Percentiles rank a stretch among this genome's conserved stretches.
These are phyloP conservation scores for Yarrowia phangngaensis DNA, from an alignment of 805 yeast genomes.

Conservation along the genomic window DNA sequence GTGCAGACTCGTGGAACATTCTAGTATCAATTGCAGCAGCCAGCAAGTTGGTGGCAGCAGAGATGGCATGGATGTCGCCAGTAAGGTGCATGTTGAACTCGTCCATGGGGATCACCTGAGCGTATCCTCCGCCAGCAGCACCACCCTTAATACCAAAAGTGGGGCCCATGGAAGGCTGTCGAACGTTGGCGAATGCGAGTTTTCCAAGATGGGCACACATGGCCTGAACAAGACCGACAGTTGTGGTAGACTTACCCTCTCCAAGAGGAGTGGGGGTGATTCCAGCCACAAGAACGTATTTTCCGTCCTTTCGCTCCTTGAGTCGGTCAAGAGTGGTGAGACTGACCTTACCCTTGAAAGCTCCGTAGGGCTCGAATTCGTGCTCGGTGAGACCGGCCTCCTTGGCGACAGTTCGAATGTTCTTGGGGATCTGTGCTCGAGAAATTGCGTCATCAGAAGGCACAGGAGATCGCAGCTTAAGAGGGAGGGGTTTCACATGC, in stretches of 20 bases:
- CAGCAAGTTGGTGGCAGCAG: slow-evolving; percentile 86
- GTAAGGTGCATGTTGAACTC: slow-evolving; percentile 97
- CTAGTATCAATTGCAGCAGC: slow-evolving; percentile 98
- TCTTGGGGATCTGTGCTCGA: slow-evolving; percentile 82
- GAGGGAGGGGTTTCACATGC: slow-evolving; percentile 53
- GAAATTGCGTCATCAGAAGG: slow-evolving; percentile 91
- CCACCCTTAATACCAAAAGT: slow-evolving; percentile 99
- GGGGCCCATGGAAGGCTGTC: slow-evolving; percentile 99
- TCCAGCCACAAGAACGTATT: slow-evolving; percentile 90
- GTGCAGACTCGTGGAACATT: slow-evolving; percentile 90
- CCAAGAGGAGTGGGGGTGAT: slow-evolving; percentile 98
- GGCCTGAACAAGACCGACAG: slow-evolving; percentile 96
- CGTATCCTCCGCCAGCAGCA: slow-evolving; percentile 98
- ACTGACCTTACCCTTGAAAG: slow-evolving; percentile 83
- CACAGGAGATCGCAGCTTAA: slow-evolving; percentile 59
- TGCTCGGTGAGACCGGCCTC: slow-evolving; percentile 75
- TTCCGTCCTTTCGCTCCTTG: slow-evolving; percentile 60
- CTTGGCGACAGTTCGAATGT: slow-evolving; percentile 64
- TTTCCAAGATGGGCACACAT: slow-evolving; percentile 82
- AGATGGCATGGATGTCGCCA: slow-evolving; percentile 95
- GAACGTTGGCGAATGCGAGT: slow-evolving; percentile 86
- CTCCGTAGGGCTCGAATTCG: slow-evolving; percentile 86
- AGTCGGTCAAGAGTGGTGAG: slow-evolving; percentile 68
- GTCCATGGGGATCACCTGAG: slow-evolving; percentile 98
- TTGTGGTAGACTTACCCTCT: slow-evolving; percentile 96